A percentile compares a stretch with the other conserved stretches of the same genome.
phyloP scores from a whole-genome alignment of 1,284 basidiomycete species.

The Ceratobasidium sp. region DNA sequence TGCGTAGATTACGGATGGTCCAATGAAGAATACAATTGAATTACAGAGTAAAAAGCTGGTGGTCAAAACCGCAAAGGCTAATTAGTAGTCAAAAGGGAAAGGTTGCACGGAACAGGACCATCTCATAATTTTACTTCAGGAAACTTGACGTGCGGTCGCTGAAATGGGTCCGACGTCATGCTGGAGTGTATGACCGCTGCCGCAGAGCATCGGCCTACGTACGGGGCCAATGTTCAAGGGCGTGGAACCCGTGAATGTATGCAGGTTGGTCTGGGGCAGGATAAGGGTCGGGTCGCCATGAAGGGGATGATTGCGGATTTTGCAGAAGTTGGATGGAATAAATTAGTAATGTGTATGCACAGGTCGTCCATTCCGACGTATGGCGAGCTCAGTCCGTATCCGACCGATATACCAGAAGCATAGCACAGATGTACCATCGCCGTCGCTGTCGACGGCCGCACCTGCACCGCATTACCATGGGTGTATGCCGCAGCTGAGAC shows the following conservation, averaged over 20 bases:
- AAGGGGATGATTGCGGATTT: not conserved
- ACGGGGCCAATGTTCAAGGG: not conserved
- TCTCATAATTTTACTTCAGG: not conserved
- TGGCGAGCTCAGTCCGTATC: slow-evolving; percentile 12
- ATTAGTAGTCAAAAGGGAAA: not conserved
- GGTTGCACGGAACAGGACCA: not conserved
- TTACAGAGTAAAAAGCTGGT: not conserved
- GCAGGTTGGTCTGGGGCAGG: not conserved
- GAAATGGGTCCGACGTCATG: slow-evolving; percentile 22
- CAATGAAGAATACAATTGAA: slow-evolving; percentile 2
- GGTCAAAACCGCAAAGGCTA: not conserved
- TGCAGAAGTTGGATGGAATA: not conserved
- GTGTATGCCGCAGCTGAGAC: slow-evolving; percentile 14
- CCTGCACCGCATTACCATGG: not conserved
- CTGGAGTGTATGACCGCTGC: not conserved
- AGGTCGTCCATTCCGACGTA: not conserved
- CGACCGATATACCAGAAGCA: not conserved
- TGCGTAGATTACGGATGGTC: not conserved
- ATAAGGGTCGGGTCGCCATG: not conserved
- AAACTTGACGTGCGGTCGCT: slow-evolving; percentile 7
- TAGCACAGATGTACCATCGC: too few species aligned
- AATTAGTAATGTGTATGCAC: not conserved
- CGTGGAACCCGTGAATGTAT: too few species aligned
- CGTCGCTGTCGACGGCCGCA: not conserved
- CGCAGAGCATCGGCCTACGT: not conserved